A percentile compares a stretch with the other conserved stretches of the same genome.
Conservation (phyloP, 2,329 filamentous ascomycete genomes). For the Periglandula ipomoeae region DNA sequence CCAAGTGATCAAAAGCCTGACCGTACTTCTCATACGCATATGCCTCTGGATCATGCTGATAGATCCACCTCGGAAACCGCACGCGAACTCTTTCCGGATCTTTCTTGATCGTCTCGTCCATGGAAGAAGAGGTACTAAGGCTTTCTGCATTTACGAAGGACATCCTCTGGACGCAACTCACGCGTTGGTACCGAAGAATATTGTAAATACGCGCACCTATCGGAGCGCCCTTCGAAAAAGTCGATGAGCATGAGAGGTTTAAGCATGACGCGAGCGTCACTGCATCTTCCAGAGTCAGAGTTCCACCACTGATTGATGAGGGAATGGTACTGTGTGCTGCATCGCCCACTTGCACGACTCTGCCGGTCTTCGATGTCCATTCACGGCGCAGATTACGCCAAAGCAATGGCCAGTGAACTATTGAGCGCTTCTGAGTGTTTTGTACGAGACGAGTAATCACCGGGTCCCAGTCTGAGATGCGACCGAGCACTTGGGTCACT, state of each 20-base stretch:
- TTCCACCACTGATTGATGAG: constrained; percentile 12
- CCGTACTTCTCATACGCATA: constrained; percentile 8
- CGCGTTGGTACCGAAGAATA: constrained; percentile 6
- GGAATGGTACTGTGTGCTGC: constrained; percentile 13
- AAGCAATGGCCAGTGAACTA: constrained; percentile 11
- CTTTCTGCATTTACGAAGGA: constrained; percentile 5
- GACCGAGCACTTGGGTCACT: neutral
- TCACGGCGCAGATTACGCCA: constrained; percentile 9
- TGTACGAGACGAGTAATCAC: constrained; percentile 1
- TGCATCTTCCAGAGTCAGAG: constrained; percentile 14
- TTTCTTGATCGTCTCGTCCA: constrained; percentile 1
- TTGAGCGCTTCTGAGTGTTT: neutral
- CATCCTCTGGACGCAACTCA: constrained; percentile 7
- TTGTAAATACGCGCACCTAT: constrained; percentile 3
- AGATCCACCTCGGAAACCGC: constrained; percentile 5
- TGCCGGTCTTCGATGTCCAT: constrained; percentile 10
- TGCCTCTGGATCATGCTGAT: constrained; percentile 6
- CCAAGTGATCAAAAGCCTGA: constrained; percentile 3
- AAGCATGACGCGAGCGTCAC: constrained; percentile 12
- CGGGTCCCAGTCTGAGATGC: constrained; percentile 1
- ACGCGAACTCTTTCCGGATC: constrained; percentile 1
- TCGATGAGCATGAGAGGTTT: constrained; percentile 3
- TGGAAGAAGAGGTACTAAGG: neutral
- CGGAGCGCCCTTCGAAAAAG: neutral
- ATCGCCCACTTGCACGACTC: constrained; percentile 14